Evolutionary conservation across 306 rosid genomes (phyloP).

Genomic region (Elaeagnus macrophylla): DNA sequence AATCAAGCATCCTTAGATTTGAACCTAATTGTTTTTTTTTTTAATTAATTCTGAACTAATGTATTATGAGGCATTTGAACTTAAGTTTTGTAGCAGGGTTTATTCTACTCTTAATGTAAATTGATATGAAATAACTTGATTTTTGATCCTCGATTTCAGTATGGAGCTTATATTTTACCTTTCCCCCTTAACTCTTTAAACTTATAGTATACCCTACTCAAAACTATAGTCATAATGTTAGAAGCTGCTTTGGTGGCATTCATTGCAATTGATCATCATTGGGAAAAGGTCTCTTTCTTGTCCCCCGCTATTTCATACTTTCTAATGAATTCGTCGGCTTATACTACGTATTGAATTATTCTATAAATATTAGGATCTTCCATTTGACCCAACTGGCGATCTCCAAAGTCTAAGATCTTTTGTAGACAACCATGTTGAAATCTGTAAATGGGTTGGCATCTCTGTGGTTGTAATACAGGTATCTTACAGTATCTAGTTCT

Average conservation of each 20-base stretch:
- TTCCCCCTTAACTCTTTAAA: constrained; percentile 41
- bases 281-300: constrained; percentile 56
- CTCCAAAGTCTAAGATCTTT: constrained; percentile 52
- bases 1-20: constrained; percentile 1
- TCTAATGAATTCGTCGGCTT: constrained; percentile 3
- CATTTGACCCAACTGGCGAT: constrained; percentile 78
- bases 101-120: too few relatives aligned
- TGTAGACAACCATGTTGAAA: constrained; percentile 54
- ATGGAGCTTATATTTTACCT: neutral
- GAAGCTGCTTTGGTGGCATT: constrained; percentile 80
- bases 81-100: too few relatives aligned
- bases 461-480: constrained; percentile 69
- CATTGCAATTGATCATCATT: constrained; percentile 59
- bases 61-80: too few relatives aligned
- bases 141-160: neutral
- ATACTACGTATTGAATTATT: too few relatives aligned
- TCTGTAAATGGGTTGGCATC: constrained; percentile 76
- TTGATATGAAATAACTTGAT: constrained; percentile 1
- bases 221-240: constrained; percentile 35
- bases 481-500: constrained; percentile 13
- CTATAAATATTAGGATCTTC: constrained; percentile 52
- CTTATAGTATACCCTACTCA: constrained; percentile 56
- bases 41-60: too few relatives aligned
- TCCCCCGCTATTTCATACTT: too few relatives aligned
- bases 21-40: constrained; percentile 2